Base-by-base conservation (phyloP, 371 early-diverging fungal genomes). In the Rhizopus sp. region DNA sequence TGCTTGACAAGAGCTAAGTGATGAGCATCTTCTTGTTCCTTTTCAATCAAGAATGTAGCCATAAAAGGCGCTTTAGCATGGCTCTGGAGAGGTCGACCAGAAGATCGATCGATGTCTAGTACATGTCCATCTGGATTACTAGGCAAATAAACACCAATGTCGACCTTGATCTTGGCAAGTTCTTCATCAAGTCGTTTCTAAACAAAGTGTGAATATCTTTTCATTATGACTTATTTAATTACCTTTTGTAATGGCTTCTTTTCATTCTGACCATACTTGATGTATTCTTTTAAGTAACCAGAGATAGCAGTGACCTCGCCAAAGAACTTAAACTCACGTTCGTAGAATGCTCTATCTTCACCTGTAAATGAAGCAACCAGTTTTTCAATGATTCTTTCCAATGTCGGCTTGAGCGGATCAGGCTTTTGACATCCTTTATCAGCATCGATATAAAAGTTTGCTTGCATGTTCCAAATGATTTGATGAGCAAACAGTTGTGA, bases 61-160 rank as follows among this genome's bases (percentile, higher is more conserved):
- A 99, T 95, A 70, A 97, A 99, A 5, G 99, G 99, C 0, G 99
- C 97, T 86, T 99, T 99, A 52, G 99, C 99, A 68, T 99, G 99
- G 60, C 90, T 90, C 75, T 99, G 99, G 42, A 99, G 83, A 30
- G 99, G 97, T 13, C 94, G 72, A 15, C 99, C 99, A 10, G 97
- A 96, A 15, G 84, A 84, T 61, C 95, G 91, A 66, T 99, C 94
- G 69, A 99, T 97, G 61, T 92, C 97, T 3, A 99, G 73, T 0
- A 99, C 96, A 8, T 80, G 90, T 37, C 94, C 91, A 55, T 99
- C 99, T 1, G 99, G 97, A 54, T 98, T 98, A 73, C 92, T 95
- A 7, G 99, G 99, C 50, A 99, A 72, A 72, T 99, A 99, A 7
- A 99, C 98, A 15, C 99, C 99, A 5, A 90, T 88, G 60, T 98